Conservation (phyloP, 2,329 filamentous ascomycete species). For the Alternaria sp. region DNA sequence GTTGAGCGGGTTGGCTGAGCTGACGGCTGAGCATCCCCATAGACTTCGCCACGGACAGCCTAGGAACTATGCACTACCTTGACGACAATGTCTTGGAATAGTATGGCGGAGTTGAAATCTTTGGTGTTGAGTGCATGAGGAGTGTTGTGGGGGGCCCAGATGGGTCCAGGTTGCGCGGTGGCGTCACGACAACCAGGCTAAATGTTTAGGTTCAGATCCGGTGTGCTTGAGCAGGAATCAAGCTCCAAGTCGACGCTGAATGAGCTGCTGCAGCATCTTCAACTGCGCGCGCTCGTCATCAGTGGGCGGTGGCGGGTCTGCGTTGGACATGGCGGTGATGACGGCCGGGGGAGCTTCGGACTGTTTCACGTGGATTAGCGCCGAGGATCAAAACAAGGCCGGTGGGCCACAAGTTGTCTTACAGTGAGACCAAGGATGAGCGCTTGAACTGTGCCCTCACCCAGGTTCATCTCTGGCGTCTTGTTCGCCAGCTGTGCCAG, state of each 20-base stretch:
- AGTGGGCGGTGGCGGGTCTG: constrained; percentile 32
- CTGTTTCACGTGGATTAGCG: constrained; percentile 48
- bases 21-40: constrained; percentile 5
- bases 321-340: constrained; percentile 36
- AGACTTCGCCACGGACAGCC: constrained; percentile 8
- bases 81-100: not conserved
- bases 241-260: constrained; percentile 38
- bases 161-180: constrained; percentile 22
- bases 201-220: constrained; percentile 19
- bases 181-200: constrained; percentile 25
- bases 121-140: constrained; percentile 15
- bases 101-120: constrained; percentile 2
- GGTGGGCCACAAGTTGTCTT: constrained; percentile 50
- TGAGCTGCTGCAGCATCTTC: constrained; percentile 40
- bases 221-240: constrained; percentile 23
- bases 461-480: constrained; percentile 58
- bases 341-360: constrained; percentile 48
- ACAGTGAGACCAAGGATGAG: constrained; percentile 69
- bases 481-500: constrained; percentile 64
- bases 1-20: constrained; percentile 4
- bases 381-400: constrained; percentile 38
- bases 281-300: constrained; percentile 38
- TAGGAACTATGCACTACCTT: not conserved
- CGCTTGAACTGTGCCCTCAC: constrained; percentile 52
- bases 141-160: constrained; percentile 23